phyloP scores from a whole-genome alignment of 192 early-diverging fungal genomes.

The Podila horticola region DNA sequence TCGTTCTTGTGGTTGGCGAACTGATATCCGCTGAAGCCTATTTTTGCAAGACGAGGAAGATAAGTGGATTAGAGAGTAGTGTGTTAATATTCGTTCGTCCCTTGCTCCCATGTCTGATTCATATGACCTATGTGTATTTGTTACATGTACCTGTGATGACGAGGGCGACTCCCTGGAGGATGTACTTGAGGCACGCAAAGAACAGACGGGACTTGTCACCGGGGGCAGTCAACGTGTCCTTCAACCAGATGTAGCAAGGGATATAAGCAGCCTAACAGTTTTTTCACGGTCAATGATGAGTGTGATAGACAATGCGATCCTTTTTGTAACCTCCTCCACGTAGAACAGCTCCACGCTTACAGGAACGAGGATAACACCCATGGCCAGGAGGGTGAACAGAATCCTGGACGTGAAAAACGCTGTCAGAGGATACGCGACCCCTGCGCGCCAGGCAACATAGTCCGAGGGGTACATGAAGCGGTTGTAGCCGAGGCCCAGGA shows the following conservation, averaged over 20 bases:
- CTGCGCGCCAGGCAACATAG: constrained; percentile 42
- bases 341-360: constrained; percentile 9
- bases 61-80: too few relatives aligned
- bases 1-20: constrained; percentile 15
- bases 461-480: constrained; percentile 49
- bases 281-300: neutral
- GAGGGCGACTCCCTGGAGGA: constrained; percentile 22
- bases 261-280: constrained; percentile 25
- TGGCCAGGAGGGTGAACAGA: constrained; percentile 32
- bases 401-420: constrained; percentile 42
- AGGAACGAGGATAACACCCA: constrained; percentile 42
- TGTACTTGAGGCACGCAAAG: constrained; percentile 15
- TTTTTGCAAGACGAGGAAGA: too few relatives aligned
- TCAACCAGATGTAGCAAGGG: constrained; percentile 32
- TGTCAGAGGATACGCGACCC: constrained; percentile 26
- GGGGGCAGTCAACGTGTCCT: constrained; percentile 15
- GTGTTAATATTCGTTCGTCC: neutral
- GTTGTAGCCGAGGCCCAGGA: constrained; percentile 47
- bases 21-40: constrained; percentile 37
- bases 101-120: neutral
- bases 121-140: neutral
- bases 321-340: too few relatives aligned
- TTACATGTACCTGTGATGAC: constrained; percentile 10
- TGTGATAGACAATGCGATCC: neutral
- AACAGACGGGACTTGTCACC: constrained; percentile 38